Base-by-base conservation (phyloP, 345 rosid species). In the Gossypium anomalum region DNA sequence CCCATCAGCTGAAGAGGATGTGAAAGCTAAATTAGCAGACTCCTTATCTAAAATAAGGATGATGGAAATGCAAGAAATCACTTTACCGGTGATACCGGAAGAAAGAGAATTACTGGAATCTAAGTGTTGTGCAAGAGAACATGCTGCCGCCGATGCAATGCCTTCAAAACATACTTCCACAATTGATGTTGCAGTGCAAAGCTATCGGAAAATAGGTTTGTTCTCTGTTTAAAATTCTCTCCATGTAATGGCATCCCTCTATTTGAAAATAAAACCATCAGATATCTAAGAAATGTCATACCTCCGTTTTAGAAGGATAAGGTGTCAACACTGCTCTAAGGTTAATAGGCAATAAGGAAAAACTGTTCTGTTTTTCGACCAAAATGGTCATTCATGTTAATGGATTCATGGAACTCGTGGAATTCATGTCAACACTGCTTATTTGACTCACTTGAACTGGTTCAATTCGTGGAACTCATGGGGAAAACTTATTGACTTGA, bases 11-110 rank as follows among this genome's bases (percentile, higher is more conserved):
- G 86, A 82, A 63, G 86, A 89, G 76, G 87, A 85, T 73, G 88
- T 57, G 60, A 91, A 86, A 77, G 76, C 84, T 22, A 81, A 81
- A 79, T 82, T 95, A 79, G 94, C 87, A n/a, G 89, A 90, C 79
- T 98, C 85, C 76, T 67, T 88, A 71, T 91, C 98, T 55, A 91
- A 85, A 83, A 85, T 88, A 75, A 89, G 80, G 85, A 85, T 93
- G 90, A 89, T 49, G 45, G 98, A 87, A 70, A 57, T 81, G 43
- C 83, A 68, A 67, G 80, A 78, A 56, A 78, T 74, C 19, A 47
- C 56, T 79, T 75, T 78, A 71, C 79, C 86, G 11, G 61, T 61
- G 57, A 78, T 49, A 9, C 38, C 73, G 66, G 82, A 76, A 73
- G 87, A 67, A 70, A 81, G 73, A 48, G 80, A 82, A 43, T 43